A percentile compares a stretch with the other conserved stretches of the same genome.
These are phyloP conservation scores for Aspergillus ochraceus DNA, from an alignment of 2,329 filamentous ascomycete species.

Conservation along the genomic window DNA sequence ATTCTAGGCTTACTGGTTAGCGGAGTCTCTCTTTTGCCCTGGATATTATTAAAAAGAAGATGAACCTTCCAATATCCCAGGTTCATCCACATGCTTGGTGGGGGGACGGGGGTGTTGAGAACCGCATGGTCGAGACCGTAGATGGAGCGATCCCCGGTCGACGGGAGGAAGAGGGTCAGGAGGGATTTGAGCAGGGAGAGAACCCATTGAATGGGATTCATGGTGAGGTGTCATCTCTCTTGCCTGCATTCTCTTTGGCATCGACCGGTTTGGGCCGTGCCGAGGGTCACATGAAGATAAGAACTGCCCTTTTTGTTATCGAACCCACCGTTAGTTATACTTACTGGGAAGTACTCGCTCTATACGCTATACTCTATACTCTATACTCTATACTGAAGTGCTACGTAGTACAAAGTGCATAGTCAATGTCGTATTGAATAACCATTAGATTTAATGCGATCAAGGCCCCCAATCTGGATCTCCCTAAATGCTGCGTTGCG, in stretches of 20 bases:
- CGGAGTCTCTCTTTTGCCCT: not conserved
- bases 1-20: slow-evolving; percentile 23
- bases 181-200: slow-evolving; percentile 5
- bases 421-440: too few species aligned
- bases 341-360: too few species aligned
- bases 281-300: not conserved
- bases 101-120: slow-evolving; percentile 52
- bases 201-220: slow-evolving; percentile 5
- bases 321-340: too few species aligned
- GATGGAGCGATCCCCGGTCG: not conserved
- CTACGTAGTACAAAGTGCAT: too few species aligned
- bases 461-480: too few species aligned
- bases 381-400: too few species aligned
- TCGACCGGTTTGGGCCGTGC: not conserved
- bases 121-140: slow-evolving; percentile 59
- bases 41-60: not conserved
- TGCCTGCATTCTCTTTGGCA: not conserved
- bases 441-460: too few species aligned
- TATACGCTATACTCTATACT: too few species aligned
- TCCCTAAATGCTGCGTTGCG: not conserved
- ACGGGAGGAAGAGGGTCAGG: not conserved
- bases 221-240: not conserved
- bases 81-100: slow-evolving; percentile 63
- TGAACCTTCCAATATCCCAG: slow-evolving; percentile 59
- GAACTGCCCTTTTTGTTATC: too few species aligned